Evolutionary conservation across 306 rosid species (phyloP), one percentile per base, ranked within the genome.

Genomic region (Carpinus fangiana): DNA sequence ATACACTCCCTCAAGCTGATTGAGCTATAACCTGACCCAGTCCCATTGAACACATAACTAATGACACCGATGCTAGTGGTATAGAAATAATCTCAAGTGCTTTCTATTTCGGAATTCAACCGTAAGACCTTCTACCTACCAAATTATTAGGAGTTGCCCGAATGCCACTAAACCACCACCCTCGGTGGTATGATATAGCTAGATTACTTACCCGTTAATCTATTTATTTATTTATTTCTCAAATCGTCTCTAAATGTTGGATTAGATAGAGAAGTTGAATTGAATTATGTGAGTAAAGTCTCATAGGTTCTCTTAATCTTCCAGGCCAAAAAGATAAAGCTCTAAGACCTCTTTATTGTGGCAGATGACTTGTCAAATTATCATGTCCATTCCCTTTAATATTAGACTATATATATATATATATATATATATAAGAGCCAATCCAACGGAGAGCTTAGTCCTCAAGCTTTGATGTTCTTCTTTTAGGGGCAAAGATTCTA

Each of bases 401-500:
- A 55, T 64, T 18, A 61, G 36, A 20, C 60, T 45, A 59, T 1
- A 70, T 31, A 31, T 31, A 31, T 31, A 31, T 31, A 28, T 28
- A 28, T 28, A 31, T 31, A 78, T 61, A 55, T 56, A 68, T 38
- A 38, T 4, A 38, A 38, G 43, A 70, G 66, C 66, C 57, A 41
- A 36, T 53, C 38, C 61, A 26, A 54, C 36, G 16, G 61, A 72
- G 76, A 77, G 73, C 66, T 80, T 28, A 57, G 72, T 21, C 12
- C 50, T 23, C 73, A 76, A 73, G 70, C 82, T 54, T 21, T 21
- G 18, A 46, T 82, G 82, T 79, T 73, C 66, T 76, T 82, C 81
- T 75, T 85, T 85, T 65, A 23, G 86, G 72, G 75, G 80, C 77
- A 68, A 76, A 59, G 54, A 54, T 73, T 51, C 48, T 77, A 64